Conservation (phyloP, 768 basidiomycete genomes). For the Rhodotorula babjevae region DNA sequence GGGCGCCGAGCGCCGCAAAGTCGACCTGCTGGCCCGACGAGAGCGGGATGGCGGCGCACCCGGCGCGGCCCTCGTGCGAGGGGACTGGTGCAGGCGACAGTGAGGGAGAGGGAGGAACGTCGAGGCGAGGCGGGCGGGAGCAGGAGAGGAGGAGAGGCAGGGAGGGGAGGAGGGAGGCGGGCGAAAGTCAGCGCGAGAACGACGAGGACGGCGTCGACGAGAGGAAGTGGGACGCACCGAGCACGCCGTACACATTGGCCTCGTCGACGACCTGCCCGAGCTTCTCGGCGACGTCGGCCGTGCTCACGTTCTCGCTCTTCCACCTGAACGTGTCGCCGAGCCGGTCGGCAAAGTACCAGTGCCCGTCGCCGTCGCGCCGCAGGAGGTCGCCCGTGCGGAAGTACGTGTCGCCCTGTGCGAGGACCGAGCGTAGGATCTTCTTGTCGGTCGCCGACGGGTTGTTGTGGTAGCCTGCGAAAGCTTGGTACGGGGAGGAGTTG, state of each 20-base stretch:
- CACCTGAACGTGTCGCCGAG: slow-evolving; percentile 39
- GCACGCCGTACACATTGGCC: slow-evolving; percentile 33
- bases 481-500: slow-evolving; percentile 14
- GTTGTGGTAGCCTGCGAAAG: slow-evolving; percentile 30
- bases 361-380: slow-evolving; percentile 9
- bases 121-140: too few species aligned
- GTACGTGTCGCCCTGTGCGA: slow-evolving; percentile 25
- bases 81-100: too few species aligned
- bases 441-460: slow-evolving; percentile 31
- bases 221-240: neutral
- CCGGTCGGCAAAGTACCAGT: slow-evolving; percentile 33
- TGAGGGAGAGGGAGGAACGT: neutral
- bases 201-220: too few species aligned
- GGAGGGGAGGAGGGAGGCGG: too few species aligned
- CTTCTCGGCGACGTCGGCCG: slow-evolving; percentile 25
- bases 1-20: slow-evolving; percentile 8
- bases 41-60: slow-evolving; percentile 34
- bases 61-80: slow-evolving; percentile 35
- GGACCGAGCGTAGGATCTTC: slow-evolving; percentile 37
- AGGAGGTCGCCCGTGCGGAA: slow-evolving; percentile 36
- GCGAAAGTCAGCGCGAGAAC: too few species aligned
- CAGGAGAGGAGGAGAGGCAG: too few species aligned
- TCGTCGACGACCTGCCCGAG: slow-evolving; percentile 25
- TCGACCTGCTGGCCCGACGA: slow-evolving; percentile 1
- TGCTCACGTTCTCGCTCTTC: slow-evolving; percentile 35